A percentile compares a stretch with the other conserved stretches of the same genome.
Evolutionary conservation across 495 filamentous ascomycete genomes (phyloP).

Genomic region (Penicillium psychrofluorescens): DNA sequence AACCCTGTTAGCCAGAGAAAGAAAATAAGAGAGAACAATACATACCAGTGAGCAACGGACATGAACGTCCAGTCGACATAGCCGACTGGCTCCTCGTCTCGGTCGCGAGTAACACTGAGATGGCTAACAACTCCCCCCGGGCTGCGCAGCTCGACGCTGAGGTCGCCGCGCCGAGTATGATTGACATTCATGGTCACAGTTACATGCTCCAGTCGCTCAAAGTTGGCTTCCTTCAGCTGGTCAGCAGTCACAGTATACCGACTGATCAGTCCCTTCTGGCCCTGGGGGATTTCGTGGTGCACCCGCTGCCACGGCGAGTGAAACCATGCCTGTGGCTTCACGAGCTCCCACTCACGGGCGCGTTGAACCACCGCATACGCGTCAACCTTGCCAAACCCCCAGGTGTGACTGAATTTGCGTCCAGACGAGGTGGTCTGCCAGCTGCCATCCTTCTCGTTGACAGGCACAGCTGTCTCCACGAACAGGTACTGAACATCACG

Average conservation of each 20-base stretch:
- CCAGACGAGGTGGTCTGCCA: slow-evolving; percentile 79
- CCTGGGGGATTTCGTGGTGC: slow-evolving; percentile 79
- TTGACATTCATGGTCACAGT: slow-evolving; percentile 95
- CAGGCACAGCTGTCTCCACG: slow-evolving; percentile 73
- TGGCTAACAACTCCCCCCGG: slow-evolving; percentile 77
- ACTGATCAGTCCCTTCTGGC: slow-evolving; percentile 69
- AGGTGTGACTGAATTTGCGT: slow-evolving; percentile 84
- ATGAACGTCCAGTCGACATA: slow-evolving; percentile 98
- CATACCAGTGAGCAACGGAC: slow-evolving; percentile 93
- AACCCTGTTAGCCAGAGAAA: slow-evolving; percentile 6
- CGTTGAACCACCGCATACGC: slow-evolving; percentile 77
- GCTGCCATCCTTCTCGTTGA: slow-evolving; percentile 65
- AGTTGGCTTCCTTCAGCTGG: slow-evolving; percentile 72
- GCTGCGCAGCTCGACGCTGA: slow-evolving; percentile 87
- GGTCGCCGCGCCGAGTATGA: slow-evolving; percentile 78
- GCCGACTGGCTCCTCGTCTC: slow-evolving; percentile 58
- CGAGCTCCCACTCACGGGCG: slow-evolving; percentile 75
- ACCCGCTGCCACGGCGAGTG: slow-evolving; percentile 90
- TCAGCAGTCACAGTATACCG: slow-evolving; percentile 69
- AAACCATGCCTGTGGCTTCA: slow-evolving; percentile 97
- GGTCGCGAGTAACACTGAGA: slow-evolving; percentile 62
- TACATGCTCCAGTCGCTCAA: slow-evolving; percentile 84
- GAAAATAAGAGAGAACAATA: slow-evolving; percentile 1
- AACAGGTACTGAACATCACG: slow-evolving; percentile 90
- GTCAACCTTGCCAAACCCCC: slow-evolving; percentile 92